Conservation (phyloP, 306 rosid genomes). For the Lablab purpureus region DNA sequence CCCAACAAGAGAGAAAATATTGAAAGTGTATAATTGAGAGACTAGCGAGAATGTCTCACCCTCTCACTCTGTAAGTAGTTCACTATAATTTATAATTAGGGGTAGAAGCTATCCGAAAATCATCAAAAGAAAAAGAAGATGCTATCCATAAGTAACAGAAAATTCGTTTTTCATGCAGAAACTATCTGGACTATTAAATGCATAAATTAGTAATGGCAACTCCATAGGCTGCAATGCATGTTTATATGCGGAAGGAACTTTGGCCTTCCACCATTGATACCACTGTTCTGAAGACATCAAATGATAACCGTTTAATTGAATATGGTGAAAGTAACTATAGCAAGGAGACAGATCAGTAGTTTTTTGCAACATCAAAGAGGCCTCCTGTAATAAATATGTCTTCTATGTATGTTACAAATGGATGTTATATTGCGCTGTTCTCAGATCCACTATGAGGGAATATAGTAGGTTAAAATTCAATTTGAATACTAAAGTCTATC, state of each 20-base stretch:
- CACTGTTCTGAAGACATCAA: constrained; percentile 6
- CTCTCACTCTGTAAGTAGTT: not conserved
- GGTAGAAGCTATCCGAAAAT: not conserved
- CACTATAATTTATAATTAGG: not conserved
- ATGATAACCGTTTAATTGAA: constrained; percentile 7
- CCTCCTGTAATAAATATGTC: not conserved
- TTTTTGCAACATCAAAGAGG: constrained; percentile 17
- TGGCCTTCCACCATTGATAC: not conserved
- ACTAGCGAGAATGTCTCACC: not conserved
- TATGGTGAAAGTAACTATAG: constrained; percentile 1
- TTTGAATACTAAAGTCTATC: constrained; percentile 10
- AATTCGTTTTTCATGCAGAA: not conserved
- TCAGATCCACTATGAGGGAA: not conserved
- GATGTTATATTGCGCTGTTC: not conserved
- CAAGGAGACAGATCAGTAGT: constrained; percentile 15
- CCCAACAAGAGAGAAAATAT: not conserved
- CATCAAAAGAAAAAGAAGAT: no score
- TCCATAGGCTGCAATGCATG: no score
- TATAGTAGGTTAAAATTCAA: not conserved
- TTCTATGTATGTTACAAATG: not conserved
- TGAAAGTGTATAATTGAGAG: not conserved
- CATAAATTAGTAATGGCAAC: not conserved
- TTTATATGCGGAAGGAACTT: no score
- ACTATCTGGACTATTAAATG: not conserved
- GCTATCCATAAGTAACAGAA: not conserved